These are phyloP conservation scores for Pachyrhizus erosus DNA, from an alignment of 306 rosid species.

Conservation along the genomic window DNA sequence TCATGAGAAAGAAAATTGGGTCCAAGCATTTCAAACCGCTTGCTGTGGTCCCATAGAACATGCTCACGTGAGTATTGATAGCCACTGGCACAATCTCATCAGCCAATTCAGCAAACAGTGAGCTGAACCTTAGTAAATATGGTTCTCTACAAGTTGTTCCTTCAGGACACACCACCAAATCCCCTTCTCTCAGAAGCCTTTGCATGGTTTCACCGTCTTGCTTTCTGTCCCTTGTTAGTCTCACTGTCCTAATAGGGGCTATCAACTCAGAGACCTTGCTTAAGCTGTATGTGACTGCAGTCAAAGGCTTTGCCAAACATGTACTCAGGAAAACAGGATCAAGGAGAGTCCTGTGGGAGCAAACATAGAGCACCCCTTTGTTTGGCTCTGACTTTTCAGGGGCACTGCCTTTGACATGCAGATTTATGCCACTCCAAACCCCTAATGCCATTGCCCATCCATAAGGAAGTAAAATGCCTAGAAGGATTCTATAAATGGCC, in stretches of 20 bases:
- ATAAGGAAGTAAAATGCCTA: conserved; percentile 72
- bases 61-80: conserved; percentile 61
- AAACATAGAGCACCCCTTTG: conserved; percentile 76
- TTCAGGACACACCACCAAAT: conserved; percentile 95
- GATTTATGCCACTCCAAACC: conserved; percentile 54
- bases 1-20: conserved; percentile 85
- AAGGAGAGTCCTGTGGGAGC: conserved; percentile 75
- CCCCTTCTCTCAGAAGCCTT: conserved; percentile 64
- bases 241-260: conserved; percentile 41
- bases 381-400: conserved; percentile 30
- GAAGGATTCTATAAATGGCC: conserved; percentile 68
- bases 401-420: conserved; percentile 45
- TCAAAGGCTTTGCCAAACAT: conserved; percentile 60
- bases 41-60: conserved; percentile 98
- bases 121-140: conserved; percentile 82
- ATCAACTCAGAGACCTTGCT: conserved; percentile 44
- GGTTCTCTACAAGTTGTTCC: conserved; percentile 99
- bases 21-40: conserved; percentile 90
- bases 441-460: conserved; percentile 49
- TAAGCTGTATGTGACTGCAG: conserved; percentile 79
- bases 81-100: conserved; percentile 94
- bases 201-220: conserved; percentile 77
- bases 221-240: conserved; percentile 65
- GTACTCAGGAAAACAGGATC: conserved; percentile 82
- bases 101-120: conserved; percentile 84